Evolutionary conservation across 176 grass and related monocot species (phyloP).

Genomic region (Leersia perrieri): DNA sequence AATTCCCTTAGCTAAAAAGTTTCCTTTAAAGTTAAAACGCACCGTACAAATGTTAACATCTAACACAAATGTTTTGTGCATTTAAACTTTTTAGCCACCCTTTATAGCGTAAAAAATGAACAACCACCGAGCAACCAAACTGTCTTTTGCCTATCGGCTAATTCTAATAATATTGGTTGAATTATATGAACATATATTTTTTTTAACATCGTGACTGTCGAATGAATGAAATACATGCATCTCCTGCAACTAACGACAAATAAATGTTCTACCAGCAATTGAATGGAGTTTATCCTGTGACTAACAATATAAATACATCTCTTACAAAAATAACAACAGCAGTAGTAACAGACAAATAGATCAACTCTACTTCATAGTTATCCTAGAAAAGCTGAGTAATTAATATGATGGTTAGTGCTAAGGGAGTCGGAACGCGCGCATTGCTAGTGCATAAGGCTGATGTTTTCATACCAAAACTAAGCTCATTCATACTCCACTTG

Average conservation of each 20-base stretch:
- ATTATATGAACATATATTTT: too few species aligned
- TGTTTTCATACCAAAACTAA: slow-evolving; percentile 17
- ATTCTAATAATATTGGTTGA: too few species aligned
- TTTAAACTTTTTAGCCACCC: too few species aligned
- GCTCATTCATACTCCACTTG: slow-evolving; percentile 28
- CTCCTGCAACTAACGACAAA: background rate
- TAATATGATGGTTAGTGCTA: slow-evolving; percentile 31
- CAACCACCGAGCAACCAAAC: too few species aligned
- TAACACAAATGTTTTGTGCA: too few species aligned
- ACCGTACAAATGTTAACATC: too few species aligned
- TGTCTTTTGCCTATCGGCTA: too few species aligned
- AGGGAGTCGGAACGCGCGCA: slow-evolving; percentile 31
- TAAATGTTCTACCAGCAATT: background rate
- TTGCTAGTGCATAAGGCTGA: background rate
- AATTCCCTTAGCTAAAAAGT: too few species aligned
- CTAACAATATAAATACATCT: background rate
- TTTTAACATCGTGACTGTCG: background rate
- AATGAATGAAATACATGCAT: background rate
- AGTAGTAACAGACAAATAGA: slow-evolving; percentile 12
- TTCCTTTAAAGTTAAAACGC: too few species aligned
- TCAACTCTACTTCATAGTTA: background rate
- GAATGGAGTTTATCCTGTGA: background rate
- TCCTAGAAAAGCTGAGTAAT: background rate
- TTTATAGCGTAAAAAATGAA: too few species aligned
- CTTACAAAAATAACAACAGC: background rate